Evolutionary conservation across 176 grass and related monocot genomes (phyloP), one percentile per base, ranked within the genome.

Genomic region (Miscanthus lutarioriparius): DNA sequence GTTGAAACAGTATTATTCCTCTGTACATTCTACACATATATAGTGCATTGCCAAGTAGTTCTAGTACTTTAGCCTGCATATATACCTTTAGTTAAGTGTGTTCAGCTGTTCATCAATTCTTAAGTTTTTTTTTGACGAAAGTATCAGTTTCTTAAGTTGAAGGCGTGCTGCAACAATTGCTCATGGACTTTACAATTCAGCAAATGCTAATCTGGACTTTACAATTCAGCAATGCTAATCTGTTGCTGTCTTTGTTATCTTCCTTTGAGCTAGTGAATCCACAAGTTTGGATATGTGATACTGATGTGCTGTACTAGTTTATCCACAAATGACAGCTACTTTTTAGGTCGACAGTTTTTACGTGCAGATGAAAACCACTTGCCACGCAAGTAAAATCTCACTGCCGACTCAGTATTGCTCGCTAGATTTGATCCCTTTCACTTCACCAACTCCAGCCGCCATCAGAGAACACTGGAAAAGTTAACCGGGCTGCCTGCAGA

Each of bases 291-390:
- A 85, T 41, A 59, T 75, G 68, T 56, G 81, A 80, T 10, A 26
- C 27, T 0, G 37, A 37, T 84, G 59, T 43, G 68, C 0, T 44
- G 4, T 23, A 38, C 64, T 87, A 69, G 36, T 76, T 63, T 87
- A 77, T 87, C 82, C 49, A 44, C 63, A 48, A 75, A 16, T 45
- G 53, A 40, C 36, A 69, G 3, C 3, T 87, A 43, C 89, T 87
- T 90, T 90, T 75, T 90, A 83, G 80, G 84, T 83, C 45, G 16
- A 75, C 3, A 51, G 38, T 70, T 83, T 79, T 87, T 75, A 75
- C 62, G 13, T 83, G 84, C 39, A 20, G 84, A 83, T 79, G 12
- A 87, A 80, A 83, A 79, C 22, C 39, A 69, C 45, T 68, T 83
- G 80, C 88, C 88, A 90, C 80, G 48, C 48, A 83, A 75, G 75